Conservation (phyloP, 2,329 filamentous ascomycete species). For the Magnaporthiopsis poae region DNA sequence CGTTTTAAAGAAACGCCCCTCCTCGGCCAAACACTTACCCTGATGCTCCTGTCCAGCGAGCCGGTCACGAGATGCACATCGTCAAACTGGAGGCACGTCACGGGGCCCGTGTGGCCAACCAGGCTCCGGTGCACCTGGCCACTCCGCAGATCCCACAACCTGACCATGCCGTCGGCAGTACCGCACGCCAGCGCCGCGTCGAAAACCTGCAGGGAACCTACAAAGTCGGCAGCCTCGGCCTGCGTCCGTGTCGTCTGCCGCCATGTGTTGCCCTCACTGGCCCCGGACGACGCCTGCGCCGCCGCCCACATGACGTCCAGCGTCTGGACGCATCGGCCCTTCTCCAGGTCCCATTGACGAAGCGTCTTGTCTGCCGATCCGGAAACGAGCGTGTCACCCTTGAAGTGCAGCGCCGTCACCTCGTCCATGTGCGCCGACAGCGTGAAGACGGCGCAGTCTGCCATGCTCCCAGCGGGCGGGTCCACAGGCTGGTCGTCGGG, state of each 20-base stretch:
- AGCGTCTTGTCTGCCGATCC: conserved; percentile 95
- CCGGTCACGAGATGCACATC: conserved; percentile 90
- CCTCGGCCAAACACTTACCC: conserved; percentile 51
- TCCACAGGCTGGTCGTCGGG: conserved; percentile 58
- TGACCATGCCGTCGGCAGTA: conserved; percentile 93
- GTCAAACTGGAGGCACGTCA: conserved; percentile 92
- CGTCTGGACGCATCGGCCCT: conserved; percentile 94
- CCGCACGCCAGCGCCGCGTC: conserved; percentile 91
- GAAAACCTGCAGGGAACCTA: conserved; percentile 89
- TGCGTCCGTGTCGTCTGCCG: conserved; percentile 58
- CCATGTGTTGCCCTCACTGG: conserved; percentile 60
- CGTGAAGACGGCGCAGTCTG: conserved; percentile 79
- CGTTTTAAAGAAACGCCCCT: not conserved
- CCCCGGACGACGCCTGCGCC: conserved; percentile 61
- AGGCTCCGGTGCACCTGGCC: conserved; percentile 94
- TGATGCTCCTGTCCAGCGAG: conserved; percentile 81
- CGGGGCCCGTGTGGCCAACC: conserved; percentile 87
- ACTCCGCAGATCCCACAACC: conserved; percentile 90
- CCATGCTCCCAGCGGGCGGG: conserved; percentile 69
- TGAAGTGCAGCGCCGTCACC: conserved; percentile 86
- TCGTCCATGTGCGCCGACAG: conserved; percentile 86
- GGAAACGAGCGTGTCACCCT: conserved; percentile 80
- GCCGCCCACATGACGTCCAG: conserved; percentile 97
- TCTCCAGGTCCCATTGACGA: conserved; percentile 93
- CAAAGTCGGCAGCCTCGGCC: conserved; percentile 80